Conservation (phyloP, 2,329 filamentous ascomycete species). For the Cadophora gregata region DNA sequence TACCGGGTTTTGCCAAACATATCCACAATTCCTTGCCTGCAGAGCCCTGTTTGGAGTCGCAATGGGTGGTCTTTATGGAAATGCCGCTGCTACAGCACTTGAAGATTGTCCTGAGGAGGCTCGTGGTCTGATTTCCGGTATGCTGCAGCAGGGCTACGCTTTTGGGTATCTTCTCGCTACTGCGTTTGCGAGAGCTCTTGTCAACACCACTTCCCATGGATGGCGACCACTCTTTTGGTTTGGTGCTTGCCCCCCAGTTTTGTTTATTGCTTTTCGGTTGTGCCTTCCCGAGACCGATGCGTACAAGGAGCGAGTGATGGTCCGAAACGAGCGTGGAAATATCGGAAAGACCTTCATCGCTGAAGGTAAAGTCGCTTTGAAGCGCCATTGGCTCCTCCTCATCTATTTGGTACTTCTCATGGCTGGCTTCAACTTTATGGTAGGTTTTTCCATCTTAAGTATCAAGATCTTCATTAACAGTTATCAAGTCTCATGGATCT, state of each 20-base stretch:
- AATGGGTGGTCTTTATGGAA: slow-evolving; percentile 83
- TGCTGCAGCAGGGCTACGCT: slow-evolving; percentile 82
- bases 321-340: slow-evolving; percentile 65
- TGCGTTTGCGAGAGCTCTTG: slow-evolving; percentile 68
- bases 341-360: slow-evolving; percentile 73
- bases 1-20: slow-evolving; percentile 79
- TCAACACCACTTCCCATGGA: slow-evolving; percentile 76
- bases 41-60: slow-evolving; percentile 78
- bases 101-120: slow-evolving; percentile 59
- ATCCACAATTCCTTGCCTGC: slow-evolving; percentile 70
- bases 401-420: slow-evolving; percentile 84
- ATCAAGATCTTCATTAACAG: background rate
- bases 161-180: slow-evolving; percentile 82
- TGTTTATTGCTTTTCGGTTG: slow-evolving; percentile 81
- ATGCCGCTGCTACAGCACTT: slow-evolving; percentile 78
- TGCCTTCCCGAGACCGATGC: slow-evolving; percentile 80
- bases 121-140: slow-evolving; percentile 80
- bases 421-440: slow-evolving; percentile 93
- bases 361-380: slow-evolving; percentile 80
- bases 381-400: slow-evolving; percentile 80
- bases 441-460: slow-evolving; percentile 68
- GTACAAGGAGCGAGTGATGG: slow-evolving; percentile 69
- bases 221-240: slow-evolving; percentile 94
- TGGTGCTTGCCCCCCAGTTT: slow-evolving; percentile 76
- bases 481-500: slow-evolving; percentile 35